Evolutionary conservation across 2,329 filamentous ascomycete species (phyloP).

Genomic region (Dryadomyces quercus-mongolicae): DNA sequence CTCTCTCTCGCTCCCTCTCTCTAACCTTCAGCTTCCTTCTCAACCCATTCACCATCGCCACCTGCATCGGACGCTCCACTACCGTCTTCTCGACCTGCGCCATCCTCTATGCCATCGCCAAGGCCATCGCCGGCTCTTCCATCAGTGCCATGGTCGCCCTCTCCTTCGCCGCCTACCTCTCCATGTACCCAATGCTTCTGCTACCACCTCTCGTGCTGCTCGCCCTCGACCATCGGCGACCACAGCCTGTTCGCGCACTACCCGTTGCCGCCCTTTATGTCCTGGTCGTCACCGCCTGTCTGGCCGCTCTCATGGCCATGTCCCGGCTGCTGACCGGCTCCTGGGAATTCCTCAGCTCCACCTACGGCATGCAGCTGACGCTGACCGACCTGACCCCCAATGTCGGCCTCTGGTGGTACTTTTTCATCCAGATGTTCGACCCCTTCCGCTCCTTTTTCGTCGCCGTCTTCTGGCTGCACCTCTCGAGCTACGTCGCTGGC

Average conservation of each 20-base stretch:
- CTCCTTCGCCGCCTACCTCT: conserved; percentile 79
- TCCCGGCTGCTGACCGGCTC: conserved; percentile 68
- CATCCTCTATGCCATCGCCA: conserved; percentile 71
- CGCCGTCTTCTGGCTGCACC: conserved; percentile 94
- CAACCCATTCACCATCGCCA: conserved; percentile 86
- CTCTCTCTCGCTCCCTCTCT: background rate
- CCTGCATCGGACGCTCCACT: conserved; percentile 81
- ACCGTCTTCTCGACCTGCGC: conserved; percentile 81
- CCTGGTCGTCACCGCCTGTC: conserved; percentile 36
- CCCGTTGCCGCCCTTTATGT: conserved; percentile 45
- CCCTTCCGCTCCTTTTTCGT: conserved; percentile 96
- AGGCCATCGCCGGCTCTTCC: conserved; percentile 61
- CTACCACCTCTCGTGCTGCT: conserved; percentile 73
- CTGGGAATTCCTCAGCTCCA: conserved; percentile 78
- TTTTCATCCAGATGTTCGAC: conserved; percentile 99
- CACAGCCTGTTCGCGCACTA: conserved; percentile 12
- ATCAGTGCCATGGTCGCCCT: conserved; percentile 73
- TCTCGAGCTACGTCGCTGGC: conserved; percentile 79
- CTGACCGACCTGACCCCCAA: conserved; percentile 91
- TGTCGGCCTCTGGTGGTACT: conserved; percentile 98
- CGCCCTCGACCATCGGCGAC: conserved; percentile 52
- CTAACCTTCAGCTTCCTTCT: conserved; percentile 60
- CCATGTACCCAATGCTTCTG: conserved; percentile 81
- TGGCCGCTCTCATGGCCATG: conserved; percentile 53
- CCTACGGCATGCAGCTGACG: conserved; percentile 85